Evolutionary conservation across 305 asterid species (phyloP), one percentile per base, ranked within the genome.

Genomic region (Fraxinus dipetala): DNA sequence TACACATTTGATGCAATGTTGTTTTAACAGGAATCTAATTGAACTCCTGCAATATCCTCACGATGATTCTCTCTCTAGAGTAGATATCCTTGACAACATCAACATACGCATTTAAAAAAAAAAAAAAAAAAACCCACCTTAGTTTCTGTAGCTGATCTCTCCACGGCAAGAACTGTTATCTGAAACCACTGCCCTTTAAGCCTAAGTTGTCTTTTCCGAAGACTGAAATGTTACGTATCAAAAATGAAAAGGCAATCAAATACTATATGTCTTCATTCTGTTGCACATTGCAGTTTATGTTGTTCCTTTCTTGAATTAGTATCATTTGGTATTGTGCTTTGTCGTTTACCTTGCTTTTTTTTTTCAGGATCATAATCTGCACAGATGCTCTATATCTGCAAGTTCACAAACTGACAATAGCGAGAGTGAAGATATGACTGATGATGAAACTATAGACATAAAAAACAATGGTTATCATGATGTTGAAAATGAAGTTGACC

Each of bases 401-500:
- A 95, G 91, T 84, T 96, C 99, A 82, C 94, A 90, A 78, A 87
- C 87, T 59, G 96, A 91, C 83, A 89, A 89, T 80, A 94, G 97
- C 84, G 95, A 88, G 83, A 96, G 97, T 85, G 98, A 93, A 85
- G 92, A 91, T 90, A 89, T 90, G 73, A 90, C 91, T 31, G 95
- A 93, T 86, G 95, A 93, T 80, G 98, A 91, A 80, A 88, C 87
- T 83, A 79, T 88, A 26, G 92, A 88, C 83, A 51, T 84, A 67
- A 92, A 91, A 85, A 89, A 87, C 78, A 91, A 91, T 85, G 97
- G 97, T 77, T 96, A 91, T 88, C 98, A 94, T 83, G 97, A 94
- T 90, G 97, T 95, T 85, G 97, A 94, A 89, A 91, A 93, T 85
- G 97, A 93, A 89, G 95, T 83, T 56, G 97, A 88, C 78, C 95